phyloP scores from a whole-genome alignment of 805 yeast genomes.

The Yarrowia hollandica region DNA sequence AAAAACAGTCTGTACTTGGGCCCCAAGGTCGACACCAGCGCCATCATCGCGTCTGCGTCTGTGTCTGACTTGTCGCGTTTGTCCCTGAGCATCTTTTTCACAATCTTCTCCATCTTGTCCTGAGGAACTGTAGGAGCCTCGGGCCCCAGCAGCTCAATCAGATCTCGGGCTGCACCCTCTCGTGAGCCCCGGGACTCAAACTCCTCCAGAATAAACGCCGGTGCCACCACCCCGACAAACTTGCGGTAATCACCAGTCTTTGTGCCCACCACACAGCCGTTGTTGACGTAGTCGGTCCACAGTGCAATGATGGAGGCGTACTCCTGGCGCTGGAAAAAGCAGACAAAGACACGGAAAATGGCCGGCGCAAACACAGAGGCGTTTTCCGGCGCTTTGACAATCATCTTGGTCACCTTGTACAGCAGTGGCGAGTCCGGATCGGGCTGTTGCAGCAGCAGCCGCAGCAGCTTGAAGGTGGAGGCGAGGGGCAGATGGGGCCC shows the following conservation, averaged over 20 bases:
- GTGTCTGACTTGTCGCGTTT: not conserved
- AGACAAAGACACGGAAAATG: not conserved
- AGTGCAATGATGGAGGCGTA: not conserved
- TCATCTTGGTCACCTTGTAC: not conserved
- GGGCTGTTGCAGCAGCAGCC: not conserved
- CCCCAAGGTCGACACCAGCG: not conserved
- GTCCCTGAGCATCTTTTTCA: not conserved
- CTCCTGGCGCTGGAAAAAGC: not conserved
- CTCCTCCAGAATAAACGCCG: conserved; percentile 6
- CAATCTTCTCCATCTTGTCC: not conserved
- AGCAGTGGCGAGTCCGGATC: not conserved
- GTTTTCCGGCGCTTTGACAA: not conserved
- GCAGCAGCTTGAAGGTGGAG: not conserved
- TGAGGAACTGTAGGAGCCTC: not conserved
- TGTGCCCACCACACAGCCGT: not conserved
- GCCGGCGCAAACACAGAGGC: conserved; percentile 10
- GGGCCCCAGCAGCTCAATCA: conserved; percentile 7
- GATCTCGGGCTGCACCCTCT: conserved; percentile 7
- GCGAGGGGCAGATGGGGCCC: not conserved
- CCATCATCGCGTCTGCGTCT: not conserved
- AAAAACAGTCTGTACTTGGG: not conserved
- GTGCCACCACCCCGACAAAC: conserved; percentile 5
- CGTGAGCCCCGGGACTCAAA: conserved; percentile 4
- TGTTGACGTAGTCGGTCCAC: conserved; percentile 4
- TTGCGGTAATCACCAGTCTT: not conserved